Conservation (phyloP, 1,139 yeast genomes). For the Hyphopichia wangnamkhiaoensis region DNA sequence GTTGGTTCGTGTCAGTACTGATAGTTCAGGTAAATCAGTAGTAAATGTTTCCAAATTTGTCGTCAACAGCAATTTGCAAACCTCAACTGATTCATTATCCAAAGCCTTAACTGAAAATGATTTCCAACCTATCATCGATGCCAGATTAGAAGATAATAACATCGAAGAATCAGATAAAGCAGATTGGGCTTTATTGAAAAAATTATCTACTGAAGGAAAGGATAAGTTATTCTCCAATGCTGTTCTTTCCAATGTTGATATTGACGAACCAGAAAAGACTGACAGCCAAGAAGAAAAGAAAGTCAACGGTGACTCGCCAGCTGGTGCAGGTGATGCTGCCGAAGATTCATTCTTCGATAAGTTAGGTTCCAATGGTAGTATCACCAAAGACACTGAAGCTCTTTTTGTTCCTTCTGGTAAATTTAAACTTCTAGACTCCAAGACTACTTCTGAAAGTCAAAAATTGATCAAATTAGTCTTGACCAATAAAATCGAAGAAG, state of each 20-base stretch:
- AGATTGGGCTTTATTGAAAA: constrained; percentile 78
- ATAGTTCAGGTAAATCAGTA: constrained; percentile 40
- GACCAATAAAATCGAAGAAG: constrained; percentile 63
- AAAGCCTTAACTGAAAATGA: constrained; percentile 61
- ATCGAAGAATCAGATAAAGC: constrained; percentile 49
- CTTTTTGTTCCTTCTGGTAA: constrained; percentile 46
- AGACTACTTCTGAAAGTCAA: constrained; percentile 29
- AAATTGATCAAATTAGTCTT: constrained; percentile 60
- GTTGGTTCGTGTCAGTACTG: constrained; percentile 58
- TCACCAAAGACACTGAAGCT: constrained; percentile 13
- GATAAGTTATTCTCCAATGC: constrained; percentile 23
- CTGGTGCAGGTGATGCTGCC: constrained; percentile 32
- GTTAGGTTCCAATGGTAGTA: constrained; percentile 30
- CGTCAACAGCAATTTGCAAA: constrained; percentile 36
- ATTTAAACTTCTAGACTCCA: constrained; percentile 34
- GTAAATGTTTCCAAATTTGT: constrained; percentile 54
- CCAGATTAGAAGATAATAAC: constrained; percentile 43
- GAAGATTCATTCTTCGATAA: constrained; percentile 52
- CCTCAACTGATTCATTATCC: constrained; percentile 49
- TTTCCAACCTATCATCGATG: constrained; percentile 54
- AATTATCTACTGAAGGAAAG: constrained; percentile 55
- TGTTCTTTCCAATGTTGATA: constrained; percentile 21
- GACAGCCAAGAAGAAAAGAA: constrained; percentile 22
- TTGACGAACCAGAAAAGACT: constrained; percentile 16
- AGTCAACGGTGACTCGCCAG: constrained; percentile 6